Evolutionary conservation across 371 early-diverging fungal genomes (phyloP), one percentile per base, ranked within the genome.

Genomic region (Mortierella sp.): DNA sequence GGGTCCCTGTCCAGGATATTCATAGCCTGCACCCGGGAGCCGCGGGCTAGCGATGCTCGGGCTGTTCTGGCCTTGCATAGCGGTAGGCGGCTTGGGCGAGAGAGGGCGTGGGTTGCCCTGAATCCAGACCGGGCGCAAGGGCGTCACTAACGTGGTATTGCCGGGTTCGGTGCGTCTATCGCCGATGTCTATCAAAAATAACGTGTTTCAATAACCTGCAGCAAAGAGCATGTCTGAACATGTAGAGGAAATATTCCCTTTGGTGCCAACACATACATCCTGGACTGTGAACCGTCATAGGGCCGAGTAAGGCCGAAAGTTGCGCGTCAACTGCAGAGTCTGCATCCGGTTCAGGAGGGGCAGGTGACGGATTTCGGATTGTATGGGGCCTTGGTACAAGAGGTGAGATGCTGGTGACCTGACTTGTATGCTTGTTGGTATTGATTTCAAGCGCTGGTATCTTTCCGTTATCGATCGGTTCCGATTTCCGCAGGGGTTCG

Each of bases 41-140:
- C 53, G 53, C 17, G 23, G 64, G 5, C 28, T 5, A 17, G 54
- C 27, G 15, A 31, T 47, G 39, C 44, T 37, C n/a, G 43, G 54
- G 48, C 39, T 53, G 19, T 48, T 19, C 30, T 50, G 65, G n/a
- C 31, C 26, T 28, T 56, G 47, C 1, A 51, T 23, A 23, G 37
- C 26, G 15, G 14, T 34, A 14, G 50, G 51, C 19, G 28, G 43
- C 24, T 64, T 64, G n/a, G 58, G 66, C 48, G 66, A 66, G 27
- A 6, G 50, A 12, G 65, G 19, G 23, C 37, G 53, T 4, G 21
- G 14, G 21, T 54, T 44, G 15, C 32, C 19, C 9, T 5, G 48
- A 37, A 7, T 17, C 50, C 21, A 23, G 5, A 19, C 46, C 46
- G 27, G 24, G 5, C 24, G 47, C 56, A 41, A 34, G 14, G 37